A percentile compares a stretch with the other conserved stretches of the same genome.
These are phyloP conservation scores for Closterium sp. DNA, from an alignment of 139 green algal genomes.

Conservation along the genomic window DNA sequence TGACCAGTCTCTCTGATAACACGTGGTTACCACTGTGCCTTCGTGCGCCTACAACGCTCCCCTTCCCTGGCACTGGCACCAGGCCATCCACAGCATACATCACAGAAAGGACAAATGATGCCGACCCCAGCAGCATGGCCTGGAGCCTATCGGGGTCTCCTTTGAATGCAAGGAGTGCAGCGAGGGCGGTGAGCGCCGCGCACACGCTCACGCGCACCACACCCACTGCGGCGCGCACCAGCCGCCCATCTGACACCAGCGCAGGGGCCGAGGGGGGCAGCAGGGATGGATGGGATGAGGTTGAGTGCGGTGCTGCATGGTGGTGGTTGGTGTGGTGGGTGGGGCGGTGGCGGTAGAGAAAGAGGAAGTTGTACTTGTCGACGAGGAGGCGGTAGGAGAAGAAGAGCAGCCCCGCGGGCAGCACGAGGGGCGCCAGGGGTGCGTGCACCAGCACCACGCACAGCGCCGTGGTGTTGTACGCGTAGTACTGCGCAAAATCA, in stretches of 20 bases:
- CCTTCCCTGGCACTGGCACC: neutral
- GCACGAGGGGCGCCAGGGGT: slow-evolving; percentile 27
- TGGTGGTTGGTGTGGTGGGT: neutral
- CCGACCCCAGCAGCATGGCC: slow-evolving; percentile 3
- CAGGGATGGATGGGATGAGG: neutral
- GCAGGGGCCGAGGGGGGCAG: neutral
- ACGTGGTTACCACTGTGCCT: neutral
- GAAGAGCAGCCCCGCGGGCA: slow-evolving; percentile 24
- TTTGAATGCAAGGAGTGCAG: slow-evolving; percentile 16
- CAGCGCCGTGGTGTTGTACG: slow-evolving; percentile 47
- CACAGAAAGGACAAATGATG: neutral
- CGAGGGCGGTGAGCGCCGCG: slow-evolving; percentile 7
- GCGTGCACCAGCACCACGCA: slow-evolving; percentile 26
- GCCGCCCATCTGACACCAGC: slow-evolving; percentile 17
- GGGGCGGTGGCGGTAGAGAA: neutral
- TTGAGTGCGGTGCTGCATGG: neutral
- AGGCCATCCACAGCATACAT: neutral
- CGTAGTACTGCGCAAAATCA: slow-evolving; percentile 46
- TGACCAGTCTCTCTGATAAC: neutral
- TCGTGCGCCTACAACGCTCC: neutral
- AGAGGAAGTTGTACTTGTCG: slow-evolving; percentile 53
- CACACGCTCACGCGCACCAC: slow-evolving; percentile 30
- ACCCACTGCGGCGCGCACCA: slow-evolving; percentile 30
- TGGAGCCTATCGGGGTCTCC: slow-evolving; percentile 23
- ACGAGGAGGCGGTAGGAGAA: slow-evolving; percentile 43